Conservation (phyloP, 2,329 filamentous ascomycete genomes). For the Apiospora pterosperma region DNA sequence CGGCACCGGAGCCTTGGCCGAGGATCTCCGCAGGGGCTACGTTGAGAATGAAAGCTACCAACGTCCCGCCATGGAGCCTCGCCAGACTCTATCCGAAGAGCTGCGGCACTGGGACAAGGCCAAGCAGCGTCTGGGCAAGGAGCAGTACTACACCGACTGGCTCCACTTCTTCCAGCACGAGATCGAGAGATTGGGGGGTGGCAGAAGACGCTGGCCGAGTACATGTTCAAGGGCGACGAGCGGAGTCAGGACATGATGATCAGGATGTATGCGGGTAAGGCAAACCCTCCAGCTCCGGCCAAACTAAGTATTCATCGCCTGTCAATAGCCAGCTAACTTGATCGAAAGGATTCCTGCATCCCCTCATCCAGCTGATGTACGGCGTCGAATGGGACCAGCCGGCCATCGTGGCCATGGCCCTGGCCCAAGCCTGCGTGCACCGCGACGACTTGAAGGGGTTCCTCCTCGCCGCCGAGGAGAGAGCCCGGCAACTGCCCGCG, state of each 20-base stretch:
- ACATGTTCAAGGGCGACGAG: constrained; percentile 65
- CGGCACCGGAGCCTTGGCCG: constrained; percentile 64
- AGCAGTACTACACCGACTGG: constrained; percentile 65
- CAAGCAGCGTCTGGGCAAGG: constrained; percentile 58
- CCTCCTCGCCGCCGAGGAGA: constrained; percentile 49
- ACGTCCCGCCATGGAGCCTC: constrained; percentile 40
- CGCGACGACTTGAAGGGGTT: constrained; percentile 50
- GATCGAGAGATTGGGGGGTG: constrained; percentile 61
- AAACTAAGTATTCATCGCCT: neutral
- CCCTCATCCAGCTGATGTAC: constrained; percentile 81
- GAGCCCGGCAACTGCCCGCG: constrained; percentile 29
- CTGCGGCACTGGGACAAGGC: constrained; percentile 57
- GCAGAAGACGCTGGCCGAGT: constrained; percentile 59
- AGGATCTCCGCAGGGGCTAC: constrained; percentile 61
- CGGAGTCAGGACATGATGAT: constrained; percentile 65
- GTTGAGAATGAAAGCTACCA: constrained; percentile 66
- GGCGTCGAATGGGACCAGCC: constrained; percentile 81
- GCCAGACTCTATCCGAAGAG: constrained; percentile 45
- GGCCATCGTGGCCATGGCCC: constrained; percentile 73
- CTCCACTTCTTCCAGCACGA: constrained; percentile 73
- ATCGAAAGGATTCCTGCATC: constrained; percentile 64
- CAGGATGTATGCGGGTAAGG: constrained; percentile 61
- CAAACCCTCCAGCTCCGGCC: too few relatives aligned
- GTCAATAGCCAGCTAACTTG: neutral
- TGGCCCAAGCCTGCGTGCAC: constrained; percentile 76